Evolutionary conservation across 2,329 filamentous ascomycete genomes (phyloP), one percentile per base, ranked within the genome.

Genomic region (Shiraia bambusicola): DNA sequence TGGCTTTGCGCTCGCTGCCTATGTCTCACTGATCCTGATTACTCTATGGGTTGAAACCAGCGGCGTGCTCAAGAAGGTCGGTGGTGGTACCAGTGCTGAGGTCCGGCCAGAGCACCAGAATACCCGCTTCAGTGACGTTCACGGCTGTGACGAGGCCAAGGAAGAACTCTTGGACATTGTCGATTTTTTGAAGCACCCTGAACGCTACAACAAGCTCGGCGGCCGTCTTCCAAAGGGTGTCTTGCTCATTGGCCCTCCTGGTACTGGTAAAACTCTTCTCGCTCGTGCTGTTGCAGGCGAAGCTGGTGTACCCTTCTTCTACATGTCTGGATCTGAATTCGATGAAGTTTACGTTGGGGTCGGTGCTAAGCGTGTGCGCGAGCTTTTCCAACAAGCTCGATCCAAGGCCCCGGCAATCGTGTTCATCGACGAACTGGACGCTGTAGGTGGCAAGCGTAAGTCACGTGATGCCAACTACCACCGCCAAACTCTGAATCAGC

Each of bases 281-380:
- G 93, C 93, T 50, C 86, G 93, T 61, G 94, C 93, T 40, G 93
- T 98, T 47, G 93, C 93, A 34, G 93, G 93, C 37, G 93, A 98
- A 74, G 91, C 93, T 39, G 93, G 92, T 41, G 93, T 98, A 13
- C 93, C 93, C 1, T 98, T 98, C 78, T 98, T 97, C 78, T 98
- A 96, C 79, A 97, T 98, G 92, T 98, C 93, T 63, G 93, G 93
- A 36, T 95, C 89, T 44, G 93, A 98, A 69, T 98, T 98, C 65
- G 93, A 98, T 63, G 93, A 98, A 71, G 86, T 98, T 37, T 98
- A 96, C 63, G 94, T 98, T 26, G 93, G 93, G 65, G 93, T 98
- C 39, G 90, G 91, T 64, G 90, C 90, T 32, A 95, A 98, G 77
- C 87, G 93, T 62, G 92, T 98, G 34, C 88, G 93, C 45, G 93